Evolutionary conservation across 1,284 basidiomycete species (phyloP).

Genomic region (Agaricales sp.): DNA sequence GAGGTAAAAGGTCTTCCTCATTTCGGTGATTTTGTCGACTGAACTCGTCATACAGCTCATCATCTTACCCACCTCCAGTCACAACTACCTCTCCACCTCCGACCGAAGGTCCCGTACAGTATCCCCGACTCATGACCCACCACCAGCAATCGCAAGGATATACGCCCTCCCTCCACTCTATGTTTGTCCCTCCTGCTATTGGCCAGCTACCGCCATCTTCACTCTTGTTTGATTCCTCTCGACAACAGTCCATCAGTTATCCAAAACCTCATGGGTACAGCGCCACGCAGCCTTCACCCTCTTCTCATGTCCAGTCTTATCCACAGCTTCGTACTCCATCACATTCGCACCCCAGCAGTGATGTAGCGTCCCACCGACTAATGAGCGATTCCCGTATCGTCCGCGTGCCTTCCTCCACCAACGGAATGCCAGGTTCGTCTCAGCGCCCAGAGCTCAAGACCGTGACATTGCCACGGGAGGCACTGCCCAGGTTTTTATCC

Average conservation of each 20-base stretch:
- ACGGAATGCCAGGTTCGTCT: slow-evolving; percentile 9
- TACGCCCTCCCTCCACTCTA: slow-evolving; percentile 32
- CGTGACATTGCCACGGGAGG: slow-evolving; percentile 58
- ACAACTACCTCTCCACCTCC: slow-evolving; percentile 55
- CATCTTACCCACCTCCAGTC: background rate
- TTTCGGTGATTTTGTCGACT: background rate
- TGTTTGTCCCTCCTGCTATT: slow-evolving; percentile 20
- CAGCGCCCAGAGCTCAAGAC: slow-evolving; percentile 36
- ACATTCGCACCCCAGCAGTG: slow-evolving; percentile 16
- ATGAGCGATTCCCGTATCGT: slow-evolving; percentile 1
- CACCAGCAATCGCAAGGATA: slow-evolving; percentile 66
- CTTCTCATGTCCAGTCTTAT: background rate
- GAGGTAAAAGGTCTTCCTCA: background rate
- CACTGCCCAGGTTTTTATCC: slow-evolving; percentile 61
- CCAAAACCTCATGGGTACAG: background rate
- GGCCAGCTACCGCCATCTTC: background rate
- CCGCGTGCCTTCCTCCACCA: slow-evolving; percentile 10
- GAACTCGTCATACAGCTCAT: background rate
- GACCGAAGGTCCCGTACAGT: slow-evolving; percentile 32
- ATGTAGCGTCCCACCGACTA: slow-evolving; percentile 16
- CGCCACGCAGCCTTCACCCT: background rate
- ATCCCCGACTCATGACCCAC: slow-evolving; percentile 56
- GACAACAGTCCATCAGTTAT: background rate
- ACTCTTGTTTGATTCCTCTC: slow-evolving; percentile 8
- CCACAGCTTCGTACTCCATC: slow-evolving; percentile 14